Base-by-base conservation (phyloP, 768 basidiomycete genomes). In the Phlebiopsis gigantea region DNA sequence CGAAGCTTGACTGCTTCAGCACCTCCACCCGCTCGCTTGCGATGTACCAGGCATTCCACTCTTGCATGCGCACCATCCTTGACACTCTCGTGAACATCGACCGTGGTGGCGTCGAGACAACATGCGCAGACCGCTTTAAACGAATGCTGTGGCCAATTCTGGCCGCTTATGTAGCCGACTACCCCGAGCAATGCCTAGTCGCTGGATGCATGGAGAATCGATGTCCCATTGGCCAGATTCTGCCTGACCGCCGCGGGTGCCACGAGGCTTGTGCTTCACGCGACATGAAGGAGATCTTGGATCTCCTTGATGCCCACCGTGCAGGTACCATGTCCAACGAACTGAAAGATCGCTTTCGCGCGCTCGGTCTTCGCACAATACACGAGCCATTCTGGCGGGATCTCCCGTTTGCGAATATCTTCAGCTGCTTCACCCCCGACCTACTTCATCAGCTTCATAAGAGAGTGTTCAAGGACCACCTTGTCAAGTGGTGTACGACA, bases 381-480 rank as follows among this genome's bases (percentile, higher is more conserved):
- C 17, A 30, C 46, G 54, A 65, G 21, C 77, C 75, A 15, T 79
- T 77, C 60, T 79, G 76, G 77, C 46, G 55, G 1, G 58, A 72
- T 39, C 61, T 78, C 15, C 77, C 74, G 0, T 68, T 63, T 56
- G 42, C 60, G 22, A 45, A 80, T 59, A 78, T 79, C 24, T 76
- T 73, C 59, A 1, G 39, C 0, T 65, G 56, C 28, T 58, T 78
- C 43, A 74, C 71, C 0, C 69, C 71, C 17, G 64, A 77, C 64
- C 21, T 77, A 15, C 72, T 79, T 22, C 78, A 81, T 54, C 75
- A 78, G 56, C 67, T 79, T 0, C 71, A 79, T 63, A 74, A 79
- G 59, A 77, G 78, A 0, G 56, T 77, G 2, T 75, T 78, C 65
- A 75, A 75, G 34, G 72, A 77, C 43, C 77, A 78, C 46, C 47